Conservation (phyloP, 371 early-diverging fungal species). For the Funneliformis caledonium region DNA sequence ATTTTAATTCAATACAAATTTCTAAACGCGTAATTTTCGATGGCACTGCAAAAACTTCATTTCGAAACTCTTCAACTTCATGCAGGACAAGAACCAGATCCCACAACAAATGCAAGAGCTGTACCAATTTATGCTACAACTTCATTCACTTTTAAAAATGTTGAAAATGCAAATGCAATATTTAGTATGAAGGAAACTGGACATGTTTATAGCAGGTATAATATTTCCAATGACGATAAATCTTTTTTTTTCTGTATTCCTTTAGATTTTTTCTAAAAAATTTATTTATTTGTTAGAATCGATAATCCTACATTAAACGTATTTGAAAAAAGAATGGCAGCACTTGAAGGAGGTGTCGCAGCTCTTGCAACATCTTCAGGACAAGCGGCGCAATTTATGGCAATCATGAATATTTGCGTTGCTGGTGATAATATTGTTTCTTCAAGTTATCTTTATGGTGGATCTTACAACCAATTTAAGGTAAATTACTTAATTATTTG, state of each 20-base stretch:
- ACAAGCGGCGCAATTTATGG: conserved; percentile 85
- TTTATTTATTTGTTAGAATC: too few relatives aligned
- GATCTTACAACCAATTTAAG: conserved; percentile 90
- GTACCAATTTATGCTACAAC: conserved; percentile 89
- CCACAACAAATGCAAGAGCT: conserved; percentile 79
- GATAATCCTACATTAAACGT: conserved; percentile 47
- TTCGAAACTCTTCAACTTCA: conserved; percentile 93
- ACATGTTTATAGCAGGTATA: conserved; percentile 72
- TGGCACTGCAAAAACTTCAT: conserved; percentile 46
- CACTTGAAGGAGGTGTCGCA: conserved; percentile 78
- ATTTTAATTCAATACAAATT: too few relatives aligned
- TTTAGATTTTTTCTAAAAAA: too few relatives aligned
- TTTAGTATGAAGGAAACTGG: conserved; percentile 71
- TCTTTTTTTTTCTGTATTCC: neutral
- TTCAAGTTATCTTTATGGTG: conserved; percentile 80
- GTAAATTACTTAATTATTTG: conserved; percentile 42
- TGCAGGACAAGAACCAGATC: conserved; percentile 75
- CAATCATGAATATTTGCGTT: conserved; percentile 74
- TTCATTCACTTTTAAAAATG: conserved; percentile 76
- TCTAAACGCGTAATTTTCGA: neutral
- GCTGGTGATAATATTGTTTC: conserved; percentile 88
- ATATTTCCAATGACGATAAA: neutral
- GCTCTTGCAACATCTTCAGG: conserved; percentile 71
- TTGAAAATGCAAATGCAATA: conserved; percentile 79
- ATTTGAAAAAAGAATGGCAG: conserved; percentile 88